phyloP scores from a whole-genome alignment of 306 rosid genomes.

The Cicer chorassanicum region DNA sequence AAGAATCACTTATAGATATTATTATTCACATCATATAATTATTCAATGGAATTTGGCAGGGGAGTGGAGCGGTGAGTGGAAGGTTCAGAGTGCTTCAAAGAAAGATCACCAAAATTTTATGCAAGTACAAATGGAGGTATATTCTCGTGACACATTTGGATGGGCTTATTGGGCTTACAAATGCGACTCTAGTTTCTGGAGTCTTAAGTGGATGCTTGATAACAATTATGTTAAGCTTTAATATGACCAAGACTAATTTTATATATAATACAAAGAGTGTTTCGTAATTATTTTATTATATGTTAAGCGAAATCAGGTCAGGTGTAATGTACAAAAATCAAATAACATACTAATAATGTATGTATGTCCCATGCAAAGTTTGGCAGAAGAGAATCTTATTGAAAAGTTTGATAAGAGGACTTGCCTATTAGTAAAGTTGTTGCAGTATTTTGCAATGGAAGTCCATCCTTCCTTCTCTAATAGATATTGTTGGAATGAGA shows the following conservation, averaged over 20 bases:
- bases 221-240: constrained; percentile 43
- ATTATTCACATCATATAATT: too few relatives aligned
- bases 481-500: too few relatives aligned
- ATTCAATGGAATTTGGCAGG: constrained; percentile 46
- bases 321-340: constrained; percentile 41
- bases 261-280: background rate
- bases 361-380: too few relatives aligned
- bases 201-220: constrained; percentile 61
- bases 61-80: constrained; percentile 68
- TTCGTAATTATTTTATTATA: background rate
- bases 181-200: constrained; percentile 54
- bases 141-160: constrained; percentile 62
- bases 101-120: constrained; percentile 49
- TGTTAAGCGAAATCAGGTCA: background rate
- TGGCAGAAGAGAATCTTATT: too few relatives aligned
- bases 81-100: constrained; percentile 46
- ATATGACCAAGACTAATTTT: background rate
- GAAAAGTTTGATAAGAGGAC: too few relatives aligned
- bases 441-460: too few relatives aligned
- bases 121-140: constrained; percentile 52
- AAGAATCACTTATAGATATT: too few relatives aligned
- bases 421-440: too few relatives aligned
- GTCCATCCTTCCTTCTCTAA: too few relatives aligned
- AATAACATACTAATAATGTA: background rate
- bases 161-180: constrained; percentile 74